These are phyloP conservation scores for Phytophthora nicotianae DNA, from an alignment of 352 stramenopile species.

Conservation along the genomic window DNA sequence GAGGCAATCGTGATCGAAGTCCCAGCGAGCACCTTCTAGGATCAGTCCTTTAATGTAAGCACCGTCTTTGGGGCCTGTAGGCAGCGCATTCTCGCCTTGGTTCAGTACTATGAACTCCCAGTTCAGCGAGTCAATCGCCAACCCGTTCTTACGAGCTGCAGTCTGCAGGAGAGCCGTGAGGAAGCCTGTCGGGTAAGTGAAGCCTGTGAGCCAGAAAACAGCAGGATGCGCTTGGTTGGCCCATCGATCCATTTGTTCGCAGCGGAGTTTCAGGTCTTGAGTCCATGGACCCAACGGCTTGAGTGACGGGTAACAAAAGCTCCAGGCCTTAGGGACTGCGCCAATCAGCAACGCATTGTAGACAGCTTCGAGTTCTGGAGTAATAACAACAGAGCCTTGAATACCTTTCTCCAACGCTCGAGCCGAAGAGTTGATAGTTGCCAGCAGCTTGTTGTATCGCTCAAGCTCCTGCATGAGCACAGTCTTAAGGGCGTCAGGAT, in stretches of 20 bases:
- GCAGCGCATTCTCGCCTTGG: conserved; percentile 85
- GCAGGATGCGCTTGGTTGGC: conserved; percentile 79
- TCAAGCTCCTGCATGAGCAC: conserved; percentile 96
- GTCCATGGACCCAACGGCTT: conserved; percentile 95
- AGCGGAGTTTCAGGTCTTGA: conserved; percentile 88
- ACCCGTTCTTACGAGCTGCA: conserved; percentile 93
- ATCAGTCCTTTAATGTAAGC: conserved; percentile 93
- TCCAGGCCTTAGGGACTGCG: conserved; percentile 90
- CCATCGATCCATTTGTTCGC: conserved; percentile 93
- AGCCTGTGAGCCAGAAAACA: conserved; percentile 95
- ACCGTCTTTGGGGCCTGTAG: conserved; percentile 85
- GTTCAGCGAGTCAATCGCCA: conserved; percentile 95
- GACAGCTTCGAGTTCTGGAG: conserved; percentile 92
- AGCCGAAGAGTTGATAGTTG: conserved; percentile 79
- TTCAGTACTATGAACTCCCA: conserved; percentile 96
- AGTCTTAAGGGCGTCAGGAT: conserved; percentile 94
- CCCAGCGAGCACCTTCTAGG: conserved; percentile 92
- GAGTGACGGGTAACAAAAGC: conserved; percentile 94
- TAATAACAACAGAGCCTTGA: conserved; percentile 95
- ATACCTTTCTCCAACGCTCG: conserved; percentile 91
- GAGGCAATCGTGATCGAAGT: conserved; percentile 91
- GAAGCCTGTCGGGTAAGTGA: conserved; percentile 97
- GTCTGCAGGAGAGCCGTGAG: conserved; percentile 96
- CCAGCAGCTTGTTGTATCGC: conserved; percentile 92
- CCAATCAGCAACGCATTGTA: conserved; percentile 92